These are phyloP conservation scores for Pseudocercospora fijiensis DNA, from an alignment of 2,329 filamentous ascomycete genomes.

Conservation along the genomic window DNA sequence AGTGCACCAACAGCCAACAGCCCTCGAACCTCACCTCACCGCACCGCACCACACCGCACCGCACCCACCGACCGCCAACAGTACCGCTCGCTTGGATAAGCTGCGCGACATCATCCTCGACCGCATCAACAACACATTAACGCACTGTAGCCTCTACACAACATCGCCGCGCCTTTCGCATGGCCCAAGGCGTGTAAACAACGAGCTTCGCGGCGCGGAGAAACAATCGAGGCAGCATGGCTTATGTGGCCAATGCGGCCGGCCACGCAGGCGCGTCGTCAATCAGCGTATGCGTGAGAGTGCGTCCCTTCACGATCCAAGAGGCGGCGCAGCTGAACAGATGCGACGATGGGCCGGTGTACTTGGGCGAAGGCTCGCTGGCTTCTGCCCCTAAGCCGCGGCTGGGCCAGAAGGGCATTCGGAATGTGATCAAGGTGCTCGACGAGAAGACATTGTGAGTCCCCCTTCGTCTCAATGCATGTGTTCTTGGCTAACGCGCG, in stretches of 20 bases:
- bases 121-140: not conserved
- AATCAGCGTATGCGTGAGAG: constrained; percentile 57
- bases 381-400: constrained; percentile 84
- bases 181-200: constrained; percentile 6
- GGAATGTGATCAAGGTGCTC: constrained; percentile 91
- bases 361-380: constrained; percentile 94
- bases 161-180: constrained; percentile 4
- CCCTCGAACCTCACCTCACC: not conserved
- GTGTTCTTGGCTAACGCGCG: constrained; percentile 57
- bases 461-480: not conserved
- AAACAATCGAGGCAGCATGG: not conserved
- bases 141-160: not conserved
- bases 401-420: constrained; percentile 78
- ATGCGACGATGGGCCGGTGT: constrained; percentile 80
- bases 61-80: not conserved
- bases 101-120: not conserved
- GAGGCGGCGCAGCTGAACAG: constrained; percentile 87
- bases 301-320: constrained; percentile 72
- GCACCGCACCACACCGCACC: too few relatives aligned
- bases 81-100: constrained; percentile 7
- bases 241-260: constrained; percentile 23
- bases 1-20: not conserved
- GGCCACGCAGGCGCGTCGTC: constrained; percentile 45
- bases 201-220: constrained; percentile 11
- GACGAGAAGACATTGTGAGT: constrained; percentile 64